These are phyloP conservation scores for Balansia obtecta DNA, from an alignment of 2,329 filamentous ascomycete genomes.

Conservation along the genomic window DNA sequence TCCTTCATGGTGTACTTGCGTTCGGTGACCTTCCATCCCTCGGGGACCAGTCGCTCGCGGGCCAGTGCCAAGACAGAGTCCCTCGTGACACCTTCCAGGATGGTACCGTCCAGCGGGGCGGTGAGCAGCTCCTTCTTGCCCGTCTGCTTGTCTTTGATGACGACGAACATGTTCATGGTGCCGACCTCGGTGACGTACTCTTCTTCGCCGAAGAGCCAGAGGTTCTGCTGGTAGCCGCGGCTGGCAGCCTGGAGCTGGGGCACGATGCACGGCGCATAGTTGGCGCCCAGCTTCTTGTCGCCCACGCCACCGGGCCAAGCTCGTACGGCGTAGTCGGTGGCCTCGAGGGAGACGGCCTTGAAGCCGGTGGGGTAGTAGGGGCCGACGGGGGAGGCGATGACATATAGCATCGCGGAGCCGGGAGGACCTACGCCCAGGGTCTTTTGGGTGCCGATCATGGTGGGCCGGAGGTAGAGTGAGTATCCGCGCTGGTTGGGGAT, in stretches of 20 bases:
- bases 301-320: conserved; percentile 97
- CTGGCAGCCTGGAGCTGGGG: conserved; percentile 86
- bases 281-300: conserved; percentile 96
- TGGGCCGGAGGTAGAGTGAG: conserved; percentile 89
- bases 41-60: conserved; percentile 64
- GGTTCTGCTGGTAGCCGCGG: conserved; percentile 92
- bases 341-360: conserved; percentile 91
- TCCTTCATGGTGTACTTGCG: conserved; percentile 88
- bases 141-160: conserved; percentile 71
- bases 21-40: conserved; percentile 84
- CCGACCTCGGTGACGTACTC: conserved; percentile 95
- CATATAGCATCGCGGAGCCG: conserved; percentile 79
- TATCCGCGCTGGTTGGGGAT: conserved; percentile 81
- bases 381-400: conserved; percentile 92
- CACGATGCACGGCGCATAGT: conserved; percentile 98
- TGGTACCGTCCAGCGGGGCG: conserved; percentile 92
- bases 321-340: conserved; percentile 90
- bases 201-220: conserved; percentile 94
- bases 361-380: conserved; percentile 98
- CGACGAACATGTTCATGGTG: conserved; percentile 97
- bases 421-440: conserved; percentile 90
- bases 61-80: conserved; percentile 85
- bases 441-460: conserved; percentile 92
- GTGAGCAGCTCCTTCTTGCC: conserved; percentile 88
- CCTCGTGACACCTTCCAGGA: conserved; percentile 86